Base-by-base conservation (phyloP, 208 protist genomes). In the Crithidia thermophila region DNA sequence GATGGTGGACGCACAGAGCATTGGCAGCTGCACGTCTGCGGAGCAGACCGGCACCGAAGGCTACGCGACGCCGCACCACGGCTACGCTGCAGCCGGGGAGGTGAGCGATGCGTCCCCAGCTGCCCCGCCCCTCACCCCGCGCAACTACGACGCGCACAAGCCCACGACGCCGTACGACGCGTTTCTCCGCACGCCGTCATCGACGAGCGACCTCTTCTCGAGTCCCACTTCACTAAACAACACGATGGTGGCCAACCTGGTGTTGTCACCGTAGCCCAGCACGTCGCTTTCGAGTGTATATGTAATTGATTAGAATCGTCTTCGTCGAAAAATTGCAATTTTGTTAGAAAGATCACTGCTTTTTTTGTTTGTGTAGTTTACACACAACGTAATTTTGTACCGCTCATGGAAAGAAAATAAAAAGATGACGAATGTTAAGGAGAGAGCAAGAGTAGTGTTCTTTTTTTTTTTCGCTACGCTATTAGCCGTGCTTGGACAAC, bases 151-250 rank as follows among this genome's bases (percentile, higher is more conserved):
- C 36, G 60, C 27, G 16, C 50, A 36, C 0, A 53, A 43, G 23
- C 61, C 42, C 20, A 39, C 49, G 8, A 57, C 69, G 20, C 55
- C 47, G 27, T 68, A 67, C 33, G 61, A 47, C 52, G 33, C 59
- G 0, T 75, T 51, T 16, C 28, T 62, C 3, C 36, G 61, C 53
- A 68, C 53, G 3, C 28, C 69, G 21, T 69, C 69, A 13, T 68
- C 69, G 16, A 43, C 69, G 27, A 64, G 61, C 39, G 40, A 64
- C n/a, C 53, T 68, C 37, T 75, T 64, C 28, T 75, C 61, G 14
- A 37, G 56, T 7, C 60, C 51, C 34, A 45, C 45, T 14, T 50
- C 67, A 18, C 18, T 47, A 42, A 55, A 57, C 23, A 40, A 31
- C 27, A 56, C 56, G n/a, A 21, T 43, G 18, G 23, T 23, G 33